Evolutionary conservation across 805 yeast genomes (phyloP), one percentile per base, ranked within the genome.

Genomic region (Torulaspora microellipsoides): DNA sequence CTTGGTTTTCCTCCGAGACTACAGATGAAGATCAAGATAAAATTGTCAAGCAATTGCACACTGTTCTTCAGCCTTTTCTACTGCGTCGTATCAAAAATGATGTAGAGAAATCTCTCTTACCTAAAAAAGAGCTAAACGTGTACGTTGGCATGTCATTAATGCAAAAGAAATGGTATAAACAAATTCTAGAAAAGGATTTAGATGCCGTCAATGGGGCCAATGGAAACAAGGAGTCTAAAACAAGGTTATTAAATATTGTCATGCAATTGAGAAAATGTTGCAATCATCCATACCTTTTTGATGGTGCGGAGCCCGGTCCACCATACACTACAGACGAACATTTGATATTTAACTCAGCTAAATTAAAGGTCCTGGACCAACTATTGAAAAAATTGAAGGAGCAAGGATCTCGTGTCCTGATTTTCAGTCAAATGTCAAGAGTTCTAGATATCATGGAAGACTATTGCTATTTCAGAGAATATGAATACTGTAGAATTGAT

Each of bases 221-320:
- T 54, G 88, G 88, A 31, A 82, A 79, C 52, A 75, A 78, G 46
- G 95, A 85, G 60, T 75, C 84, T 11, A 84, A 85, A 58, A 85
- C 95, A 2, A 69, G 93, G 56, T 69, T 85, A 46, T 66, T 85
- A 37, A 85, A 85, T 60, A 85, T 85, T 53, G 91, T 84, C 37
- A 85, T 85, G 95, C 95, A 85, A 61, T 69, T 85, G 56, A 75
- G 93, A 59, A 85, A 85, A 62, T 85, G 93, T 62, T 85, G 91
- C 66, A 85, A 85, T 55, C 95, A 85, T 66, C 95, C 95, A 11
- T 85, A 85, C 58, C 65, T 85, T 31, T 85, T 85, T 56, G 93
- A 85, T 60, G 95, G 95, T 34, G 93, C 91, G 1, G 95, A 85
- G 58, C 93, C 93, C 0, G 95, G 95, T 10, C 95, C 95, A 14